Evolutionary conservation across 768 basidiomycete genomes (phyloP).

Genomic region (Strobilomyces dryophilus): DNA sequence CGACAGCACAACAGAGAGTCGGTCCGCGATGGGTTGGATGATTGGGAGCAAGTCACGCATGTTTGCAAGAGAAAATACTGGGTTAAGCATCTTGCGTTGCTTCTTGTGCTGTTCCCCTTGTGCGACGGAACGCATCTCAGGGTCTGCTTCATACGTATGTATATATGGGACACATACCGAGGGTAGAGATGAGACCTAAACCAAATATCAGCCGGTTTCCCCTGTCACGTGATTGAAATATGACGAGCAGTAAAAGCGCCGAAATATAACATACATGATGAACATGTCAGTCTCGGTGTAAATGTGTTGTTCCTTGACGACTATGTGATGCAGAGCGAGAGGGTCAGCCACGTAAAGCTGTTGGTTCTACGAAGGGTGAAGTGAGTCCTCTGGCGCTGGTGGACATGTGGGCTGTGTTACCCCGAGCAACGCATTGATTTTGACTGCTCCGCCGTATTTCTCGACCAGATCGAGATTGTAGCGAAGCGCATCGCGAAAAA

Average conservation of each 20-base stretch:
- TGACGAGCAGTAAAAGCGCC: not conserved
- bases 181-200: conserved; percentile 34
- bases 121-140: not conserved
- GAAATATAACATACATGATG: conserved; percentile 21
- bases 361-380: conserved; percentile 8
- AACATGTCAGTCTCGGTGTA: conserved; percentile 37
- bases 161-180: conserved; percentile 23
- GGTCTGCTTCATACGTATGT: not conserved
- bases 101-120: conserved; percentile 29
- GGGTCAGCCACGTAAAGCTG: conserved; percentile 38
- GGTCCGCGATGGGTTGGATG: conserved; percentile 32
- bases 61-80: conserved; percentile 30
- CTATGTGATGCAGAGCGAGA: conserved; percentile 34
- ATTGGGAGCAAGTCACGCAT: conserved; percentile 29
- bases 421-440: conserved; percentile 33
- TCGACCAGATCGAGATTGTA: conserved; percentile 30
- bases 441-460: conserved; percentile 34
- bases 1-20: conserved; percentile 18
- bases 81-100: conserved; percentile 33
- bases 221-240: conserved; percentile 5
- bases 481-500: conserved; percentile 31
- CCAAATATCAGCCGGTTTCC: conserved; percentile 35
- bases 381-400: not conserved
- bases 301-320: conserved; percentile 34
- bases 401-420: conserved; percentile 12